phyloP scores from a whole-genome alignment of 1,284 basidiomycete genomes.

The Ustilago vetiveriae region DNA sequence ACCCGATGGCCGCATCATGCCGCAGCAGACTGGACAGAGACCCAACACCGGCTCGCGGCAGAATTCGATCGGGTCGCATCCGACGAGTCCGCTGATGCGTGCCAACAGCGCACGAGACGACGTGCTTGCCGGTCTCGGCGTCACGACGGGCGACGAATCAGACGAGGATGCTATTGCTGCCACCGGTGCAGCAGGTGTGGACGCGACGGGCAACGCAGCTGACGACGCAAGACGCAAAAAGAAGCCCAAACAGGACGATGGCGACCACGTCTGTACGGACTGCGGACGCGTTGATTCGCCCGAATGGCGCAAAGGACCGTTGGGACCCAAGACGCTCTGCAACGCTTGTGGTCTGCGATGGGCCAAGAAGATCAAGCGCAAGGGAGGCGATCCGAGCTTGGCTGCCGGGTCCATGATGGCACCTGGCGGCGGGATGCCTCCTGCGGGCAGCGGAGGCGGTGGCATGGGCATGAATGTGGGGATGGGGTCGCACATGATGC shows the following conservation, averaged over 20 bases:
- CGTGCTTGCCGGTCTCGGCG: slow-evolving; percentile 33
- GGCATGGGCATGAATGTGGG: slow-evolving; percentile 21
- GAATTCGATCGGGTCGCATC: slow-evolving; percentile 39
- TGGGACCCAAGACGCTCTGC: slow-evolving; percentile 61
- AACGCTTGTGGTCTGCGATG: slow-evolving; percentile 65
- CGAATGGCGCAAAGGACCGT: slow-evolving; percentile 64
- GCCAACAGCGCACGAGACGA: slow-evolving; percentile 32
- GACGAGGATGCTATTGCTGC: slow-evolving; percentile 31
- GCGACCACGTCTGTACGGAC: slow-evolving; percentile 63
- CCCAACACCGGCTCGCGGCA: slow-evolving; percentile 27
- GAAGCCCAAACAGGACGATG: slow-evolving; percentile 57
- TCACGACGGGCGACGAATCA: slow-evolving; percentile 36
- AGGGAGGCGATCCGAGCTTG: slow-evolving; percentile 53
- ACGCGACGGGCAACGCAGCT: slow-evolving; percentile 7
- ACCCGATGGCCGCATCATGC: slow-evolving; percentile 30
- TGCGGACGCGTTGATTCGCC: slow-evolving; percentile 64
- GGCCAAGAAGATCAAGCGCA: slow-evolving; percentile 64
- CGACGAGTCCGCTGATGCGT: slow-evolving; percentile 44
- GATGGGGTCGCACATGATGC: slow-evolving; percentile 35
- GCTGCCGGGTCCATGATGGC: slow-evolving; percentile 34
- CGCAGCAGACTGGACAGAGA: slow-evolving; percentile 6
- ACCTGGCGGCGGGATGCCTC: slow-evolving; percentile 19
- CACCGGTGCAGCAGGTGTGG: slow-evolving; percentile 10
- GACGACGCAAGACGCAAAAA: slow-evolving; percentile 49
- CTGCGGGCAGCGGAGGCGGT: slow-evolving; percentile 12